Evolutionary conservation across 208 protist species (phyloP), one percentile per base, ranked within the genome.

Genomic region (Acanthamoeba lenticulata): DNA sequence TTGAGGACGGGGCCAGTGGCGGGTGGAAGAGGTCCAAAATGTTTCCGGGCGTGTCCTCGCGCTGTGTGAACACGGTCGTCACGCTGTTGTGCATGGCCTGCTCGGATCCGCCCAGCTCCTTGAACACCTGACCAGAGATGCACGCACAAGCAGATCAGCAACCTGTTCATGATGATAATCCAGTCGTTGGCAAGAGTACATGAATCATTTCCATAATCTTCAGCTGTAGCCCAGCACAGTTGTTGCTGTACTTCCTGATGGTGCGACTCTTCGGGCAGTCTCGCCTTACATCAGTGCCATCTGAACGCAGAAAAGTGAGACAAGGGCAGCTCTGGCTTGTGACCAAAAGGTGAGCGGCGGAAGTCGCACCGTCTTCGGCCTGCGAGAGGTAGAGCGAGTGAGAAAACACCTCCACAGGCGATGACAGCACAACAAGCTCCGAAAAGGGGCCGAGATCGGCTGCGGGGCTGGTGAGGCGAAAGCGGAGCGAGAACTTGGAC

Each of bases 1-100:
- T 24, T 1, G 65, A 19, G 19, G 65, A 38, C 0, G 34, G 27
- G 36, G 29, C 11, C 29, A 6, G 24, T 38, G 3, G 2, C 2
- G 65, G 7, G 27, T 77, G 2, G 40, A 40, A 45, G 36, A 79
- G 69, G 69, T 5, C 1, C 38, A 79, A 1, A 60, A 27, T 21
- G 52, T 21, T 60, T 21, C 52, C 15, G 15, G 32, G n/a, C 0
- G 69, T 19, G 69, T 45, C 40, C 4, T 36, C 69, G 38, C 44
- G 69, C 3, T 29, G 40, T 9, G 69, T 38, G 69, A 27, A 79
- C 21, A 79, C 44, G 4, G 38, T 32, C 24, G 38, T 29, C 40
- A 79, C 69, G 69, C 69, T 79, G n/a, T 79, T 36, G 69, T 79
- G 69, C 69, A 79, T 47, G 6, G 69, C 69, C 36, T 79, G 69